Percentiles rank a stretch among this genome's conserved stretches.
Conservation (phyloP, 1,284 basidiomycete genomes). For the Trichosporon sp. region DNA sequence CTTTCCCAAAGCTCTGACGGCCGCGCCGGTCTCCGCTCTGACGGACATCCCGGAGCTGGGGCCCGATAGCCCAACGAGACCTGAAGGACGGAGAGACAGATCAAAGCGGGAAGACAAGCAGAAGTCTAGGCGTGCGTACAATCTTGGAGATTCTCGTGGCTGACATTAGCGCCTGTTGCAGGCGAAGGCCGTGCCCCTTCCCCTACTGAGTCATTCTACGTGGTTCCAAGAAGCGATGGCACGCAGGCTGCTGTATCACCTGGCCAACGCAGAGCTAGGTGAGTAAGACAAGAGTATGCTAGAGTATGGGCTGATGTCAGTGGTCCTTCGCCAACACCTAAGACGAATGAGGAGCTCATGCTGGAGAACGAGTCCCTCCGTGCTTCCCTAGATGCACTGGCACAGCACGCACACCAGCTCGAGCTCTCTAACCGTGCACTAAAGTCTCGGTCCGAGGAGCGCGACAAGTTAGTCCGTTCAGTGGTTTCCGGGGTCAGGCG, state of each 20-base stretch:
- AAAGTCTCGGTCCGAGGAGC: constrained; percentile 30
- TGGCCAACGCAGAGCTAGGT: neutral
- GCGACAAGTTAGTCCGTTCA: constrained; percentile 38
- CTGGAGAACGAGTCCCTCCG: constrained; percentile 48
- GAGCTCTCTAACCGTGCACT: constrained; percentile 34
- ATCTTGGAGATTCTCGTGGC: neutral
- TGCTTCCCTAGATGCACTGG: constrained; percentile 43
- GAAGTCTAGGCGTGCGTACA: neutral
- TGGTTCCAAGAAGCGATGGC: constrained; percentile 20
- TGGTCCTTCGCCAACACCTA: constrained; percentile 21
- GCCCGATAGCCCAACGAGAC: neutral
- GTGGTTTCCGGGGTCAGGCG: constrained; percentile 38
- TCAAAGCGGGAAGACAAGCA: neutral
- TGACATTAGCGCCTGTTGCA: neutral
- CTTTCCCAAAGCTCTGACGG: constrained; percentile 39
- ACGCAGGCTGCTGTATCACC: neutral
- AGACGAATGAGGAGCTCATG: constrained; percentile 48
- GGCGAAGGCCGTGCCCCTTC: constrained; percentile 15
- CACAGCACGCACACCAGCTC: constrained; percentile 37
- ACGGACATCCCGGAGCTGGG: neutral
- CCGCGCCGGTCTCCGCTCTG: neutral
- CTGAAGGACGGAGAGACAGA: neutral
- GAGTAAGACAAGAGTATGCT: neutral
- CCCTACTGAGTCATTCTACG: constrained; percentile 38
- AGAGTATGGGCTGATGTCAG: neutral